Base-by-base conservation (phyloP, 306 rosid species). In the Gynostemma pentaphyllum region DNA sequence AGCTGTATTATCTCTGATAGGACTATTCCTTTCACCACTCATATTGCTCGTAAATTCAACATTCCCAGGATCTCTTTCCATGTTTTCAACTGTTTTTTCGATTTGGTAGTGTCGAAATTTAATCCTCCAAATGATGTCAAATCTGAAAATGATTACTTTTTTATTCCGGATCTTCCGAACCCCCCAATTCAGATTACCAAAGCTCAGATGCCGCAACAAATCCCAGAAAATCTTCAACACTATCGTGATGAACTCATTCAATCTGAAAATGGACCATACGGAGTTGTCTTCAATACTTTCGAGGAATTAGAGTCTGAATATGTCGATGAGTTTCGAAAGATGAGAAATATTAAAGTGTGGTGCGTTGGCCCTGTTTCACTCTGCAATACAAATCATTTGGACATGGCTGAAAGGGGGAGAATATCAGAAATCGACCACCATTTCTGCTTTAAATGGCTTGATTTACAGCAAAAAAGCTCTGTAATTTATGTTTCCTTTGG, bases 251-350 rank as follows among this genome's bases (percentile, higher is more conserved):
- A n/a, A n/a, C n/a, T n/a, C n/a, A n/a, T n/a, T n/a, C n/a, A n/a
- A n/a, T n/a, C n/a, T 0, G 63, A 62, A 24, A 29, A 9, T 24
- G 62, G 9, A 42, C 70, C 83, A 13, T 62, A 78, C 41, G 94
- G 82, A 14, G 57, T 62, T 5, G 40, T 85, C 30, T 26, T 85
- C 14, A 82, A 82, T 24, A 68, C 70, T 52, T 85, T 75, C 45
- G 80, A 75, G 36, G 86, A 82, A 60, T 59, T 82, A 42, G 86
- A 85, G 61, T 41, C 41, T 51, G 68, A 45, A n/a, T 85, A 77
- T 68, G 78, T 59, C 0, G 45, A 26, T 21, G 75, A 28, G 10
- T 80, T 39, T 70, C 60, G 64, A 29, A 75, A 78, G 51, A 70
- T 18, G 0, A 70, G 40, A 47, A 70, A 54, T 9, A 73, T 21